These are phyloP conservation scores for Ophiosphaerella korrae DNA, from an alignment of 2,329 filamentous ascomycete genomes.

Conservation along the genomic window DNA sequence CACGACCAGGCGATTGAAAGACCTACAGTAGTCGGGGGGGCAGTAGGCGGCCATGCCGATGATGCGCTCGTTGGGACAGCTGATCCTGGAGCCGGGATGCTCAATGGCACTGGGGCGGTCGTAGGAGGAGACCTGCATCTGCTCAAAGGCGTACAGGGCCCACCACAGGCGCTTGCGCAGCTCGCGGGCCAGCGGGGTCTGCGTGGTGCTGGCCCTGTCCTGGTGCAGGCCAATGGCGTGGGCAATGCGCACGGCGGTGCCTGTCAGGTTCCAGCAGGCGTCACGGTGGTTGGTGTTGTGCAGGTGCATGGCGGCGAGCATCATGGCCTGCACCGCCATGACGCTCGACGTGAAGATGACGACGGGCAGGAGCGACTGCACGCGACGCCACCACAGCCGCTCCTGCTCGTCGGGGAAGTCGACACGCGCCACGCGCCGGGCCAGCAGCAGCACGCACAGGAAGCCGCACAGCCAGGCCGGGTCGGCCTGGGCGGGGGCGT, in stretches of 20 bases:
- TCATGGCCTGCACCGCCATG: conserved; percentile 49
- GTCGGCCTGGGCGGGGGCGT: conserved; percentile 39
- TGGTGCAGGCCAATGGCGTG: conserved; percentile 53
- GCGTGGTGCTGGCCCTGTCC: conserved; percentile 43
- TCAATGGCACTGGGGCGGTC: conserved; percentile 53
- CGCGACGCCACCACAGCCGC: conserved; percentile 49
- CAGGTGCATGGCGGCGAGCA: conserved; percentile 51
- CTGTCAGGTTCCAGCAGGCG: conserved; percentile 52
- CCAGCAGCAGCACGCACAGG: conserved; percentile 50
- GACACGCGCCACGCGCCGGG: conserved; percentile 42
- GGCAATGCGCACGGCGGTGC: conserved; percentile 51
- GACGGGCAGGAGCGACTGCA: conserved; percentile 48
- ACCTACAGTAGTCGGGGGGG: conserved; percentile 47
- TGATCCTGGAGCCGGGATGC: conserved; percentile 42
- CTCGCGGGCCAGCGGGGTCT: conserved; percentile 48
- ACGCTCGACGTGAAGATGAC: conserved; percentile 53
- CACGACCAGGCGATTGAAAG: conserved; percentile 45
- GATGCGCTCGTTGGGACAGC: conserved; percentile 45
- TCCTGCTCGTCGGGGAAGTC: conserved; percentile 46
- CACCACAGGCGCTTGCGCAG: conserved; percentile 60
- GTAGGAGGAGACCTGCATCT: conserved; percentile 52
- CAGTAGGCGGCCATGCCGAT: conserved; percentile 37
- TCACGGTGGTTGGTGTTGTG: conserved; percentile 55
- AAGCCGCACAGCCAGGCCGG: conserved; percentile 51
- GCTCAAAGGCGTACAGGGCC: conserved; percentile 56